Percentiles rank a stretch among this genome's conserved stretches.
These are phyloP conservation scores for Neopestalotiopsis clavispora DNA, from an alignment of 2,329 filamentous ascomycete species.

Conservation along the genomic window DNA sequence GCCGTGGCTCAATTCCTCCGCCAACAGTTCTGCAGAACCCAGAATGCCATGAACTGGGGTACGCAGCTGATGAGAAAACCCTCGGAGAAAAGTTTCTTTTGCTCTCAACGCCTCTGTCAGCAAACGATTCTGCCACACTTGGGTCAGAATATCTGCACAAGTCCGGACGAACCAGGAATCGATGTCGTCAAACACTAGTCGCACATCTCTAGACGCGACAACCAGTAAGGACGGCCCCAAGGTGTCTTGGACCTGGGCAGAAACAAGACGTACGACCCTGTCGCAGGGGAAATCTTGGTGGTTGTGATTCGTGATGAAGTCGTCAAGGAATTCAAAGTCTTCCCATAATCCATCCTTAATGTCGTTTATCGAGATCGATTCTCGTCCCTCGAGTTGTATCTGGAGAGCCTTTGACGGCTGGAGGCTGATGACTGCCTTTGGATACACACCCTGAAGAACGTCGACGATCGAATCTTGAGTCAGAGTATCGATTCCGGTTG, in stretches of 20 bases:
- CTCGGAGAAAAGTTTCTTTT: constrained; percentile 41
- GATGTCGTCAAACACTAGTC: constrained; percentile 42
- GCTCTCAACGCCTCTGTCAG: constrained; percentile 41
- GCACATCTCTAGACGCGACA: constrained; percentile 29
- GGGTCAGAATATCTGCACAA: constrained; percentile 36
- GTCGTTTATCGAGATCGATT: constrained; percentile 31
- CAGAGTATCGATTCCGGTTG: constrained; percentile 24
- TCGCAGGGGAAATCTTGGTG: constrained; percentile 33
- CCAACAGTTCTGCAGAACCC: constrained; percentile 41
- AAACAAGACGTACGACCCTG: constrained; percentile 41
- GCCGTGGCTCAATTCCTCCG: constrained; percentile 42
- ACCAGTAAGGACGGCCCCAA: constrained; percentile 39
- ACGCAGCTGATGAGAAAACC: constrained; percentile 44
- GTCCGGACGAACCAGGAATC: constrained; percentile 42
- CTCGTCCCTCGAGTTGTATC: constrained; percentile 33
- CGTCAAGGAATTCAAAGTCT: constrained; percentile 43
- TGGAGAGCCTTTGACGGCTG: constrained; percentile 29
- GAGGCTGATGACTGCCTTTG: constrained; percentile 35
- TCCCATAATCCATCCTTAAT: constrained; percentile 49
- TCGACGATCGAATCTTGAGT: constrained; percentile 27
- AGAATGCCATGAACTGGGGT: constrained; percentile 47
- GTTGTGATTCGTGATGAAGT: constrained; percentile 41
- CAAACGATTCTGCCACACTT: constrained; percentile 35
- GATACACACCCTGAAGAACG: constrained; percentile 39
- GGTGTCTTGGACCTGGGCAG: constrained; percentile 39